Evolutionary conservation across 2,329 filamentous ascomycete species (phyloP), one percentile per base, ranked within the genome.

Genomic region (Colletotrichum navitas): DNA sequence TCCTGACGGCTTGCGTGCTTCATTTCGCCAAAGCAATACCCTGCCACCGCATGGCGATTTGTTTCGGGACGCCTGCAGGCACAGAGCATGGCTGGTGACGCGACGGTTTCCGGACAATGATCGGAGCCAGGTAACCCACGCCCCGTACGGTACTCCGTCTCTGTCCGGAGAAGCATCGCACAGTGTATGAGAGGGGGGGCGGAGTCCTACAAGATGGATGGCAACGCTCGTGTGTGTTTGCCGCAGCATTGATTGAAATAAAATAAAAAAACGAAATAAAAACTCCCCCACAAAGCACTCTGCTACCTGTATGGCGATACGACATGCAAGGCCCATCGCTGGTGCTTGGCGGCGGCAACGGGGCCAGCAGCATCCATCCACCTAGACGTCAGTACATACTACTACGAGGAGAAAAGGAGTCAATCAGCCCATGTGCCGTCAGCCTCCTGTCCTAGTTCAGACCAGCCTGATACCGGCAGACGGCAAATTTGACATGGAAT

Each of bases 1-100:
- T 62, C 34, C 70, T 73, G 71, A 68, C 63, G 65, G 73, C 60
- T 43, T 32, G 36, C 54, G 61, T 73, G 73, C 71, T 71, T 73
- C 67, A 73, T 26, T 56, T 51, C 70, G 66, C 70, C 70, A 66
- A 36, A 66, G 54, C 56, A 64, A 32, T 55, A 68, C 41, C 69
- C 64, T 72, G 60, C 51, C 63, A 36, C 68, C 54, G 54, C 59
- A 56, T 58, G 29, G 56, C 59, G 39, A 63, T 68, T 62, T 55
- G 68, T 72, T 68, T 68, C 52, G 54, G 59, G 26, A 68, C 41
- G 55, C n/a, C 63, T 60, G 49, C 58, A 43, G 24, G 66, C 60
- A 55, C 24, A 62, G 49, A 58, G 47, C 58, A 49, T 51, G 21
- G 47, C 56, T 58, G 60, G 67, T 39, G 52, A 66, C 36, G 55